Evolutionary conservation across 495 filamentous ascomycete genomes (phyloP).

Genomic region (Barbatosphaeria neglecta): DNA sequence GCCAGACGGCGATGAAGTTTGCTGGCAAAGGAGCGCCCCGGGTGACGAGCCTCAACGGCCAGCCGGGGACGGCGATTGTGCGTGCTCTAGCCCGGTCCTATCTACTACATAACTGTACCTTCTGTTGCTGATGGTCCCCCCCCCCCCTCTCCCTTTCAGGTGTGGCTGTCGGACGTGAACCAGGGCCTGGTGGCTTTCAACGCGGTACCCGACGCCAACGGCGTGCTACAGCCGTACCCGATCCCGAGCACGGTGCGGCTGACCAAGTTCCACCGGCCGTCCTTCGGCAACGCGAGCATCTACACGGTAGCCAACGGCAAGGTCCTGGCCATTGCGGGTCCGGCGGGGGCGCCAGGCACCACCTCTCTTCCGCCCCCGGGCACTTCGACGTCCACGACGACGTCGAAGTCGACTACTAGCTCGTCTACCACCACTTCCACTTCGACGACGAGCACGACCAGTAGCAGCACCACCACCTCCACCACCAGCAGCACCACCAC

Average conservation of each 20-base stretch:
- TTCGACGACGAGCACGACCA: slow-evolving; percentile 6
- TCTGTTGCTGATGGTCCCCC: background rate
- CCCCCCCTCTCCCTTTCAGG: background rate
- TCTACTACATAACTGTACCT: too few species aligned
- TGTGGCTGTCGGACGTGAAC: slow-evolving; percentile 32
- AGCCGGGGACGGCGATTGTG: slow-evolving; percentile 24
- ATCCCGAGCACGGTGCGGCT: slow-evolving; percentile 17
- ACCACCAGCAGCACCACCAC: background rate
- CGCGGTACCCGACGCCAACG: slow-evolving; percentile 16
- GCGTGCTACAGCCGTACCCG: slow-evolving; percentile 17
- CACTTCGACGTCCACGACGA: background rate
- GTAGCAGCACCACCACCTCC: background rate
- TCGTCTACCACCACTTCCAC: background rate
- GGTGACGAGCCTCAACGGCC: slow-evolving; percentile 23
- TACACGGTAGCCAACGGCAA: slow-evolving; percentile 9
- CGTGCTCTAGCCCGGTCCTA: background rate
- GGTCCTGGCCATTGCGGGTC: background rate
- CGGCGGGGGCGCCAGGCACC: background rate
- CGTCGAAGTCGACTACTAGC: background rate
- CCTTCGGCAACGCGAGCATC: slow-evolving; percentile 25
- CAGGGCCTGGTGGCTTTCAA: slow-evolving; percentile 24
- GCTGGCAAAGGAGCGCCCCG: slow-evolving; percentile 21
- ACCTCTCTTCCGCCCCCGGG: background rate
- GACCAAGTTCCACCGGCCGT: slow-evolving; percentile 29
- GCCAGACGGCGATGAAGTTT: slow-evolving; percentile 14